Evolutionary conservation across 2,329 filamentous ascomycete species (phyloP).

Genomic region (Colletotrichum magnum): DNA sequence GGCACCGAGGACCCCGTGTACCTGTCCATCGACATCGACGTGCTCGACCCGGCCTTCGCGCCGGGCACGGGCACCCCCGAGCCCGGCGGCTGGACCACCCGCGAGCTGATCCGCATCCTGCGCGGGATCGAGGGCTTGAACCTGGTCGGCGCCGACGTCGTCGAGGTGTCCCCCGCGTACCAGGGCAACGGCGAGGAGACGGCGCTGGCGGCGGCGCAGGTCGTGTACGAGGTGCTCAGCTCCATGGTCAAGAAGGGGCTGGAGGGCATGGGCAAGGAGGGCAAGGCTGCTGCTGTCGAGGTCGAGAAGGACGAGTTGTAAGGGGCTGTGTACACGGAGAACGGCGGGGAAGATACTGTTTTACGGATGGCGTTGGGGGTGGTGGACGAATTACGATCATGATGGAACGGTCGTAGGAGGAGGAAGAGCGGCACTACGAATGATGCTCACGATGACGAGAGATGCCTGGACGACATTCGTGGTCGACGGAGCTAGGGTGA

Average conservation of each 20-base stretch:
- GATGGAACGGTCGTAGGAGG: not conserved
- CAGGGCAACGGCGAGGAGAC: constrained; percentile 86
- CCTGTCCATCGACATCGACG: constrained; percentile 68
- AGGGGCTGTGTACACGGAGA: not conserved
- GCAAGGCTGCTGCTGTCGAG: constrained; percentile 39
- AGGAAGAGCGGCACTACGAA: not conserved
- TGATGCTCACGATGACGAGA: not conserved
- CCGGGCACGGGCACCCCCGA: constrained; percentile 91
- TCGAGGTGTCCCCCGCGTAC: constrained; percentile 90
- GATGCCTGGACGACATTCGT: no score
- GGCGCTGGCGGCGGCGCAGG: constrained; percentile 85
- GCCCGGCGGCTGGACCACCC: constrained; percentile 90
- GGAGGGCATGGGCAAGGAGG: constrained; percentile 54
- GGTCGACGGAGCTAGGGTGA: no score
- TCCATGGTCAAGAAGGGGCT: constrained; percentile 74
- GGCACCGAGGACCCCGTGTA: constrained; percentile 85
- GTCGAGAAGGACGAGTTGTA: constrained; percentile 57
- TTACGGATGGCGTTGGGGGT: not conserved
- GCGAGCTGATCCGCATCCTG: constrained; percentile 88
- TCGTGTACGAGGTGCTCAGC: constrained; percentile 88
- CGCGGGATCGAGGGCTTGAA: constrained; percentile 87
- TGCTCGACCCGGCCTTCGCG: constrained; percentile 54
- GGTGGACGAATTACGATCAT: not conserved
- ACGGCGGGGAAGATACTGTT: not conserved
- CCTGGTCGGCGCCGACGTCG: constrained; percentile 89